phyloP scores from a whole-genome alignment of 2,329 filamentous ascomycete species.

The Dichotomopilus funicola region DNA sequence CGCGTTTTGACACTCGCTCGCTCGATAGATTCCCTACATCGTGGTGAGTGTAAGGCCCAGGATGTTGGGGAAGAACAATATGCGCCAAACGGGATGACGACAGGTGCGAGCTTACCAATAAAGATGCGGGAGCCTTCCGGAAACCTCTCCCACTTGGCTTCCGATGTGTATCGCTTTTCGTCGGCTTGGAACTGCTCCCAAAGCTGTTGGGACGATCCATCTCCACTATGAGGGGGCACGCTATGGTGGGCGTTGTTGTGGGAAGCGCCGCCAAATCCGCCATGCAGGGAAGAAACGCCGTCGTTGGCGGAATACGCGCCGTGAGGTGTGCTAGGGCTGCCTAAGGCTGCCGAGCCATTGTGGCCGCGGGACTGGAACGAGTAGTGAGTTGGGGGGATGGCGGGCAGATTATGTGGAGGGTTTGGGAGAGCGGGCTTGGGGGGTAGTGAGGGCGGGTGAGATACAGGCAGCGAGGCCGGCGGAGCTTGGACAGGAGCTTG shows the following conservation, averaged over 20 bases:
- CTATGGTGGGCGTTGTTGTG: slow-evolving; percentile 16
- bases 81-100: background rate
- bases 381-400: slow-evolving; percentile 19
- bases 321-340: slow-evolving; percentile 14
- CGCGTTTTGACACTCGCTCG: slow-evolving; percentile 86
- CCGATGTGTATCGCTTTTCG: slow-evolving; percentile 67
- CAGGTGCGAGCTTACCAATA: slow-evolving; percentile 53
- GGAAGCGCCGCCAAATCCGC: slow-evolving; percentile 10
- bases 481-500: slow-evolving; percentile 9
- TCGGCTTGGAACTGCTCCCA: slow-evolving; percentile 69
- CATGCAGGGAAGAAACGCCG: slow-evolving; percentile 18
- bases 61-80: background rate
- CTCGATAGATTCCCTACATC: slow-evolving; percentile 82
- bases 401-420: slow-evolving; percentile 17
- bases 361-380: slow-evolving; percentile 18
- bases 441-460: slow-evolving; percentile 26
- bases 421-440: slow-evolving; percentile 27
- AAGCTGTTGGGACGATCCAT: slow-evolving; percentile 44
- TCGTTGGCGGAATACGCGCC: slow-evolving; percentile 19
- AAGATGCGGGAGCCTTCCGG: slow-evolving; percentile 72
- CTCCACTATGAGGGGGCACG: slow-evolving; percentile 5
- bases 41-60: slow-evolving; percentile 24
- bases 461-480: slow-evolving; percentile 19
- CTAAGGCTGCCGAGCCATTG: slow-evolving; percentile 8
- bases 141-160: slow-evolving; percentile 76